Conservation (phyloP, 164 flowering plant species). For the Cinnamomum chago region DNA sequence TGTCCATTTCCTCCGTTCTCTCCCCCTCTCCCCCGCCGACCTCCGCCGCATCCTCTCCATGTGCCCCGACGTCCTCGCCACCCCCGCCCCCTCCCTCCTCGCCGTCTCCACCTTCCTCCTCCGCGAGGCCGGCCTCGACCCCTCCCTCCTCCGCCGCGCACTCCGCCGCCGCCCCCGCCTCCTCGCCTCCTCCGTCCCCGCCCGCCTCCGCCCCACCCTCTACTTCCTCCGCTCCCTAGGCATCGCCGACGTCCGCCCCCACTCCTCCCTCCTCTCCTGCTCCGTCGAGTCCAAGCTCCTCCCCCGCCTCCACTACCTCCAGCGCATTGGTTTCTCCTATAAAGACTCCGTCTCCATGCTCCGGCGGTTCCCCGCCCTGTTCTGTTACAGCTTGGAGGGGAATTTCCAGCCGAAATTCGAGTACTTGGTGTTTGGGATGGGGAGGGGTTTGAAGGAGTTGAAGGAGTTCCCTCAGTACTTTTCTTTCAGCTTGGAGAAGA, state of each 20-base stretch:
- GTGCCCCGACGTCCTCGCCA: slow-evolving; percentile 69
- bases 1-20: slow-evolving; percentile 48
- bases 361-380: slow-evolving; percentile 69
- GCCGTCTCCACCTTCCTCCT: slow-evolving; percentile 77
- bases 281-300: slow-evolving; percentile 74
- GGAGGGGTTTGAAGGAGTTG: slow-evolving; percentile 80
- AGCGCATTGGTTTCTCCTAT: slow-evolving; percentile 55
- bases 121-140: slow-evolving; percentile 62
- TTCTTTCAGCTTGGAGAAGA: slow-evolving; percentile 81
- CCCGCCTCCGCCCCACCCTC: slow-evolving; percentile 74
- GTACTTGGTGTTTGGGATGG: slow-evolving; percentile 81
- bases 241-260: slow-evolving; percentile 42
- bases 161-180: slow-evolving; percentile 39
- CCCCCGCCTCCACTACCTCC: slow-evolving; percentile 69
- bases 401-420: slow-evolving; percentile 75
- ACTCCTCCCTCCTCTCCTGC: slow-evolving; percentile 64
- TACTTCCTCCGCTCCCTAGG: slow-evolving; percentile 87
- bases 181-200: slow-evolving; percentile 55
- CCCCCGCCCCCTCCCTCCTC: slow-evolving; percentile 24
- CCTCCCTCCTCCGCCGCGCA: slow-evolving; percentile 16
- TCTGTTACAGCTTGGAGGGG: slow-evolving; percentile 64
- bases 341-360: slow-evolving; percentile 58
- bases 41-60: slow-evolving; percentile 55
- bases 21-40: slow-evolving; percentile 47
- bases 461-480: slow-evolving; percentile 89